These are phyloP conservation scores for Boletellus dicymbophilus DNA, from an alignment of 1,284 basidiomycete genomes.

Conservation along the genomic window DNA sequence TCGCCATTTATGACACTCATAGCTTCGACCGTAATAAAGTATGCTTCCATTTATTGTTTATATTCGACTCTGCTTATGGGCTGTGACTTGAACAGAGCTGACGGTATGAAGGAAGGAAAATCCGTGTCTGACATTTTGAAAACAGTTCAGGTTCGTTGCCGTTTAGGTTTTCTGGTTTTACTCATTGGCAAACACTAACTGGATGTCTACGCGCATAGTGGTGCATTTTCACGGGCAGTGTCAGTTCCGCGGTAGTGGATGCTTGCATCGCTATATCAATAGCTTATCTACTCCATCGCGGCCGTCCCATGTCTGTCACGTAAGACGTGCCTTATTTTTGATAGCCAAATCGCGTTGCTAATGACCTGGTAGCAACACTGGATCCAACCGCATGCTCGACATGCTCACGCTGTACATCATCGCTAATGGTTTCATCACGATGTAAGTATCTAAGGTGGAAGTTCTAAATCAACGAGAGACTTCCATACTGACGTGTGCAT, in stretches of 20 bases:
- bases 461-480: too few species aligned
- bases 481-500: neutral
- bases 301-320: neutral
- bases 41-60: neutral
- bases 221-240: neutral
- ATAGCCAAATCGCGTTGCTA: neutral
- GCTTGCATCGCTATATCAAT: conserved; percentile 4
- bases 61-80: neutral
- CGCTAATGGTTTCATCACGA: conserved; percentile 2
- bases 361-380: neutral
- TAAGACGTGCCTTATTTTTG: neutral
- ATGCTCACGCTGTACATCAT: conserved; percentile 8
- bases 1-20: too few species aligned
- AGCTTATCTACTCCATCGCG: conserved; percentile 1
- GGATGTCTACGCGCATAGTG: neutral
- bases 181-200: neutral
- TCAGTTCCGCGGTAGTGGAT: neutral
- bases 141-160: neutral
- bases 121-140: neutral
- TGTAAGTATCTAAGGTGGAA: neutral
- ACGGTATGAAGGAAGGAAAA: neutral
- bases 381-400: neutral
- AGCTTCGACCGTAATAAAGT: neutral
- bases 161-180: neutral
- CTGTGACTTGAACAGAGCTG: neutral